phyloP scores from a whole-genome alignment of 192 early-diverging fungal genomes.

The Neocallimastix lanati region DNA sequence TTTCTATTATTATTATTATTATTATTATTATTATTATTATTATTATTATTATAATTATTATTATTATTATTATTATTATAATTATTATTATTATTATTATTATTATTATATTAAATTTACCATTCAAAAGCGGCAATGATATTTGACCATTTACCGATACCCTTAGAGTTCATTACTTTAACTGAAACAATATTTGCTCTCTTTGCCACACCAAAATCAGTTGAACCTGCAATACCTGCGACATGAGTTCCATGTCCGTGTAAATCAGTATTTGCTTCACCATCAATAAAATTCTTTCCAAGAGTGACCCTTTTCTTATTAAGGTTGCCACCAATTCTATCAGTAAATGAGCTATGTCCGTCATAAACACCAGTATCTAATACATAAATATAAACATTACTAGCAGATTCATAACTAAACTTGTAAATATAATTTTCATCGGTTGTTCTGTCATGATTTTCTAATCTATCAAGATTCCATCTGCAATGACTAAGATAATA shows the following conservation, averaged over 20 bases:
- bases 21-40: too few species aligned
- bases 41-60: too few species aligned
- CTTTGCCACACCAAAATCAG: conserved; percentile 47
- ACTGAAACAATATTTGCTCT: conserved; percentile 32
- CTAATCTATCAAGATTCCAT: background rate
- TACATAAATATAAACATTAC: background rate
- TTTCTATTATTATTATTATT: too few species aligned
- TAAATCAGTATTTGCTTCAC: conserved; percentile 13
- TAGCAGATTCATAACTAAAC: background rate
- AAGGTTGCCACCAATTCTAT: background rate
- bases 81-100: conserved; percentile 9
- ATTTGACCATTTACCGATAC: conserved; percentile 25
- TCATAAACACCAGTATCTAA: background rate
- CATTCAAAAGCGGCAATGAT: conserved; percentile 37
- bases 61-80: conserved; percentile 28
- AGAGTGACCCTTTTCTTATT: conserved; percentile 15
- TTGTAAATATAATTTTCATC: background rate
- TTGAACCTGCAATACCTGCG: conserved; percentile 30
- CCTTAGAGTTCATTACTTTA: conserved; percentile 32
- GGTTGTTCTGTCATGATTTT: background rate
- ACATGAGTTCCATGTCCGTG: conserved; percentile 44
- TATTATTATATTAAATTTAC: conserved; percentile 20
- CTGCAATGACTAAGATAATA: background rate
- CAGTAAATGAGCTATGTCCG: background rate
- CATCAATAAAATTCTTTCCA: conserved; percentile 20